Evolutionary conservation across 495 filamentous ascomycete genomes (phyloP), one percentile per base, ranked within the genome.

Genomic region (Daldinia caldariorum): DNA sequence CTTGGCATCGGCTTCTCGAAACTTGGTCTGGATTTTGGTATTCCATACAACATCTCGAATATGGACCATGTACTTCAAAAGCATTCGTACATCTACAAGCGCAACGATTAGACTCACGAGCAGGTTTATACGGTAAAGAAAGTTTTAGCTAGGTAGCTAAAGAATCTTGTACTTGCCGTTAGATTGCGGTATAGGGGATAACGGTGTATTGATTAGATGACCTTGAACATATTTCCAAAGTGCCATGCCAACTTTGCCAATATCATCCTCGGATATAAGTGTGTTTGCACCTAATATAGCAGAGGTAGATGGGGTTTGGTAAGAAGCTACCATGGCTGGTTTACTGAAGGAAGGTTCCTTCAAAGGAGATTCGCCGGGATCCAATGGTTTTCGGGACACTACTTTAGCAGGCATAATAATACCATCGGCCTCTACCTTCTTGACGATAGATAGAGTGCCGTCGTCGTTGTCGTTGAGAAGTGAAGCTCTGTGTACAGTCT

Each of bases 381-480:
- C 38, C 1, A 58, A 20, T n/a, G 62, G 43, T 47, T 57, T 58
- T 38, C 20, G 49, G 6, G 60, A 59, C 9, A 64, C 65, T 63
- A 71, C 51, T 9, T 31, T 37, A 22, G 67, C 57, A 37, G 58
- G 59, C 12, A 47, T 47, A 34, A 8, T 38, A 16, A 45, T 22
- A 12, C 13, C 31, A 12, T 37, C 38, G 4, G 22, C 45, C 29
- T 74, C 76, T 0, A n/a, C 16, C 32, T 41, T 58, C 18, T 61
- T 64, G 5, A 71, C 31, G 20, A 72, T 20, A 14, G 78, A 73
- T 6, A 81, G 51, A 0, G 78, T 82, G 0, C 80, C 79, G n/a
- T 80, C 78, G 39, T 66, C 39, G 34, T 81, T 79, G 45, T 82
- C 79, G 39, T 81, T 77, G 3, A 80, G 57, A 13, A 71, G 7